Evolutionary conservation across 2,329 filamentous ascomycete genomes (phyloP).

Genomic region (Hymenoscyphus linearis): DNA sequence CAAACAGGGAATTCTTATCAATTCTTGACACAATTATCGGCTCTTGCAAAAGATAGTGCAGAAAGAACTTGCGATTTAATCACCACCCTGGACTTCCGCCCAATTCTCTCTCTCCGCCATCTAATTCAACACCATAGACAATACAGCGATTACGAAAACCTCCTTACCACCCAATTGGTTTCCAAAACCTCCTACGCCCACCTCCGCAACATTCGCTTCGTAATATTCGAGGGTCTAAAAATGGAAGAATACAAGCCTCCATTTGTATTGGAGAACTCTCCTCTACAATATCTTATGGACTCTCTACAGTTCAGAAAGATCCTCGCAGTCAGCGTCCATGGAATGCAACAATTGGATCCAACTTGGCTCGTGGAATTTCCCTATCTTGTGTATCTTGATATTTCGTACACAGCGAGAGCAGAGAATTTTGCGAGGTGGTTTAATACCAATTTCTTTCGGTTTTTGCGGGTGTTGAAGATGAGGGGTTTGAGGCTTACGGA

Average conservation of each 20-base stretch:
- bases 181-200: neutral
- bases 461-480: conserved; percentile 43
- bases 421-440: neutral
- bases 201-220: conserved; percentile 14
- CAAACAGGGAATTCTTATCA: neutral
- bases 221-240: conserved; percentile 3
- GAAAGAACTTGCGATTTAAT: conserved; percentile 39
- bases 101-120: conserved; percentile 4
- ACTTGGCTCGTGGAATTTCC: neutral
- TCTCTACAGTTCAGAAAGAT: neutral
- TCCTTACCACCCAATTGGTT: conserved; percentile 3
- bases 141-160: conserved; percentile 2
- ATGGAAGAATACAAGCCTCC: neutral
- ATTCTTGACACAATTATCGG: conserved; percentile 18
- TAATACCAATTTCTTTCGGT: neutral
- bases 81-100: conserved; percentile 44
- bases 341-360: neutral
- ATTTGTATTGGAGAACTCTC: neutral
- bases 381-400: conserved; percentile 20
- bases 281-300: too few relatives aligned
- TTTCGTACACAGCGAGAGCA: conserved; percentile 14
- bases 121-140: neutral
- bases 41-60: neutral
- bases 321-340: neutral
- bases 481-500: conserved; percentile 44